Evolutionary conservation across 2,329 filamentous ascomycete species (phyloP), one percentile per base, ranked within the genome.

Genomic region (Venturia effusa): DNA sequence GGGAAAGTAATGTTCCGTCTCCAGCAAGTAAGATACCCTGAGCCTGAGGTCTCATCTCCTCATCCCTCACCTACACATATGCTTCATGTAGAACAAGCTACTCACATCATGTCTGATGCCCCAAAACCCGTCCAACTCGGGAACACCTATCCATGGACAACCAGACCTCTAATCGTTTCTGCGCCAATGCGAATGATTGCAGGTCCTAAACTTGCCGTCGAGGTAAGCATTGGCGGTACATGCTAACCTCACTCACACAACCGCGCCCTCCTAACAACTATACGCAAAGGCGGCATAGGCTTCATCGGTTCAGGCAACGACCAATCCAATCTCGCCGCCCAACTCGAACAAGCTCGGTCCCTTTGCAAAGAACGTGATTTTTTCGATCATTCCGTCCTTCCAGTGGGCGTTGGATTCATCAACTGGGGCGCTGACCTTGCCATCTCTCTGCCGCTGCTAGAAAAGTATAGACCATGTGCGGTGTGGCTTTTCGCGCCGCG

Each of bases 101-200:
- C 13, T n/a, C 30, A 17, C 6, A 57, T 22, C 51, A 57, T 57
- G 51, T 17, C 30, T 57, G 24, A 34, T 34, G 24, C n/a, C 51
- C 22, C 45, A 48, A 40, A 55, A 19, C 41, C 34, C 37, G 10
- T 39, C 8, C 37, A 39, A 15, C 37, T 39, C 37, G 15, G 10
- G 15, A 15, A 39, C 37, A 39, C 15, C 22, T 86, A 86, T 69
- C 83, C 84, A 68, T 88, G 86, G 85, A 80, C 78, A 4, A 71
- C 77, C 41, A 68, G 74, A 1, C 86, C 86, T 6, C 73, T 89
- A 24, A 79, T 91, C 37, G 77, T 81, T 57, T 78, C 79, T 43
- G 88, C 86, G 1, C 88, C 88, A 0, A 90, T 92, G 88, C 82
- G 86, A 57, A 78, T 85, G 41, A 83, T 90, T 63, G 77, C 80